Base-by-base conservation (phyloP, 2,329 filamentous ascomycete species). In the Clonostachys byssicola region DNA sequence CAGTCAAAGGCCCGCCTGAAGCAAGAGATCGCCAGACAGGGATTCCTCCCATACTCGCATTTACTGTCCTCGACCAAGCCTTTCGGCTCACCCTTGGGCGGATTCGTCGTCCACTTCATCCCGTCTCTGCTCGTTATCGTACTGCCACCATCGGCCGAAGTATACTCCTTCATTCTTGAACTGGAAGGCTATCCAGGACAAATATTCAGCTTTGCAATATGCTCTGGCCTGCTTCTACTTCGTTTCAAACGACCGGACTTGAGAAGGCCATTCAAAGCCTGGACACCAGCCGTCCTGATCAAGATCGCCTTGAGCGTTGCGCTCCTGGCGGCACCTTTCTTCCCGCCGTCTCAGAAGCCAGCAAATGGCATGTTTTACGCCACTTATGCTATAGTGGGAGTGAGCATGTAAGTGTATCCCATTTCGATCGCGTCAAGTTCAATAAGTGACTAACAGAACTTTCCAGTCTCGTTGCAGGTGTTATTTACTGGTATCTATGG, bases 131-230 rank as follows among this genome's bases (percentile, higher is more conserved):
- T 89, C 2, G 83, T 88, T 4, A 87, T 89, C 44, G 63, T 73
- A 1, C 67, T 87, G 0, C 84, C 85, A 0, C 83, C 85, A 0
- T 81, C 83, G 0, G 71, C 73, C 4, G 78, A 85, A 42, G 81
- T 86, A 0, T 90, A 89, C 62, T 83, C 80, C 10, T 88, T 90
- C 55, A 88, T 89, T 30, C 67, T 88, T 1, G 84, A 89, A 42
- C 80, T 89, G 0, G 85, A 89, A 56, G 83, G 81, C 0, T 89
- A 88, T 53, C 78, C 84, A 0, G 80, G 72, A 0, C 80, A 86
- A 49, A 68, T 88, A 13, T 75, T 84, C 47, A 73, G 73, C 0
- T 59, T 88, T 2, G 78, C 80, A 1, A 67, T 81, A 0, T 77
- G 77, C 0, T 53, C 74, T 8, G 85, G 85, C 0, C 66, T 88